A percentile compares a stretch with the other conserved stretches of the same genome.
phyloP scores from a whole-genome alignment of 202 grass and related monocot species.

The Carex sylvatica region DNA sequence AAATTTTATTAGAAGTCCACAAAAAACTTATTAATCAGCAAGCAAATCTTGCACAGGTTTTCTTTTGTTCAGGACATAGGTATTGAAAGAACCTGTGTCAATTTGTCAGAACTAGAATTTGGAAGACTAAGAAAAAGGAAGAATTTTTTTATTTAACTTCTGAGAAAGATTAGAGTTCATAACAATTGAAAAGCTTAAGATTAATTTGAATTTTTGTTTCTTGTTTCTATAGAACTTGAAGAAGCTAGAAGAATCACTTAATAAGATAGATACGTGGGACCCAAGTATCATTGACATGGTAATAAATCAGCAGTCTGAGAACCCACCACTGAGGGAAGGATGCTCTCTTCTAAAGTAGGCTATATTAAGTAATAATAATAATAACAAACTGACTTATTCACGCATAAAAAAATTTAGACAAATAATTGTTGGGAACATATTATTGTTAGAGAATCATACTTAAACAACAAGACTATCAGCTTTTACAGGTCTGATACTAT shows the following conservation, averaged over 20 bases:
- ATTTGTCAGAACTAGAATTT: neutral
- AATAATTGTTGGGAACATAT: constrained; percentile 41
- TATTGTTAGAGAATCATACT: constrained; percentile 4
- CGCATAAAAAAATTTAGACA: constrained; percentile 25
- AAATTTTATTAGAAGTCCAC: neutral
- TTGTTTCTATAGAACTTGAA: neutral
- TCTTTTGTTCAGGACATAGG: neutral
- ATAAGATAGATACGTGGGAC: neutral
- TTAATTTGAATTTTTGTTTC: neutral
- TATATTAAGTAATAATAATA: neutral
- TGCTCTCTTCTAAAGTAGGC: neutral
- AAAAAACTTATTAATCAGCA: neutral
- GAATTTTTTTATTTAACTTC: neutral
- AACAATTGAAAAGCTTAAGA: neutral
- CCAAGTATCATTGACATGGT: constrained; percentile 18
- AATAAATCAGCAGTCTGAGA: neutral
- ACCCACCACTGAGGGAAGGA: neutral
- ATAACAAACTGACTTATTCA: neutral
- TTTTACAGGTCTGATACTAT: constrained; percentile 57
- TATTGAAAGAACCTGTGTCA: neutral
- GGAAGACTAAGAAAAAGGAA: neutral
- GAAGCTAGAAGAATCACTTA: constrained; percentile 9
- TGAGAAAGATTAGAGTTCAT: neutral
- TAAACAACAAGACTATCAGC: constrained; percentile 5
- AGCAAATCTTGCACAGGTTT: neutral